A percentile compares a stretch with the other conserved stretches of the same genome.
Evolutionary conservation across 2,329 filamentous ascomycete species (phyloP).

Genomic region (Clathrospora elynae): DNA sequence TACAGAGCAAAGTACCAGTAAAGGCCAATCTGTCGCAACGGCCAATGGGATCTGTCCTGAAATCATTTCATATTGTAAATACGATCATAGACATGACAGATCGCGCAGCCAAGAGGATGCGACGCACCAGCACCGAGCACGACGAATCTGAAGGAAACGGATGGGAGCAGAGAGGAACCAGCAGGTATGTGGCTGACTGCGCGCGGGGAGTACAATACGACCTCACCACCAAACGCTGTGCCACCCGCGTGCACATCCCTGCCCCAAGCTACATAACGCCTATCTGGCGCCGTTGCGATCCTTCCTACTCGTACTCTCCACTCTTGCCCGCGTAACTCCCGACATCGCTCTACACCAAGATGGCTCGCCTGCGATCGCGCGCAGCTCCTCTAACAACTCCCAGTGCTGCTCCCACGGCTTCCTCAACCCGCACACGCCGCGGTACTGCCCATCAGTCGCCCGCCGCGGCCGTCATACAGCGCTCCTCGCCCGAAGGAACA

Average conservation of each 20-base stretch:
- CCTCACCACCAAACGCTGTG: conserved; percentile 26
- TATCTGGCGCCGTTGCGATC: conserved; percentile 25
- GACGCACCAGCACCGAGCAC: conserved; percentile 49
- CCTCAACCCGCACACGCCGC: conserved; percentile 47
- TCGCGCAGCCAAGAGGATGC: conserved; percentile 47
- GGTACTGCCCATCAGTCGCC: conserved; percentile 43
- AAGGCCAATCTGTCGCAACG: conserved; percentile 15
- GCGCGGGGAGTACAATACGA: conserved; percentile 28
- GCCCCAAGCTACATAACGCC: conserved; percentile 13
- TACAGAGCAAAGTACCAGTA: conserved; percentile 7
- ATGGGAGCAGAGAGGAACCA: conserved; percentile 41
- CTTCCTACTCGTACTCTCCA: conserved; percentile 5
- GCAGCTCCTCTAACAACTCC: conserved; percentile 40
- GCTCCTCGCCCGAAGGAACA: conserved; percentile 49
- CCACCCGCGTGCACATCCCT: conserved; percentile 29
- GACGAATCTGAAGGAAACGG: conserved; percentile 45
- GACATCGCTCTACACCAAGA: conserved; percentile 24
- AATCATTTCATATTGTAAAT: background rate
- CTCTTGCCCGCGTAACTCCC: conserved; percentile 9
- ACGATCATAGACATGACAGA: conserved; percentile 32
- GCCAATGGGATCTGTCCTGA: conserved; percentile 8
- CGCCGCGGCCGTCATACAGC: conserved; percentile 46
- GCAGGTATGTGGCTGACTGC: conserved; percentile 42
- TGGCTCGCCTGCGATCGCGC: conserved; percentile 48
- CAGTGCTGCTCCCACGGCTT: conserved; percentile 44